Conservation (phyloP, 345 rosid species). For the Gossypium herbaceum region DNA sequence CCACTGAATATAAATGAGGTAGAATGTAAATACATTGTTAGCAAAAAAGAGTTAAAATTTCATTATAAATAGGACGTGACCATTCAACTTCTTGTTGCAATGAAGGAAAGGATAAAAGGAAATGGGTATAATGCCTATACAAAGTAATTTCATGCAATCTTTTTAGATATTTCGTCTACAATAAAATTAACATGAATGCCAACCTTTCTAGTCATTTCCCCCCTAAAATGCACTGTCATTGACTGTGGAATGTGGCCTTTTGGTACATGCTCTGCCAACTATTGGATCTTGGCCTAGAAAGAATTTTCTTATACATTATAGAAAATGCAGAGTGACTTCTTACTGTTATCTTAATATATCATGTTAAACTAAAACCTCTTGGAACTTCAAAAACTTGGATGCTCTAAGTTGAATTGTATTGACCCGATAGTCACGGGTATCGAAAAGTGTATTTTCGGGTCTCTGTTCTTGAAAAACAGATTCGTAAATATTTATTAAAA, state of each 20-base stretch:
- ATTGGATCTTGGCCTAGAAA: slow-evolving; percentile 94
- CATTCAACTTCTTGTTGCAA: neutral
- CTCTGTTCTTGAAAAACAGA: too few species aligned
- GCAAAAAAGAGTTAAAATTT: neutral
- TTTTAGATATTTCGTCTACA: neutral
- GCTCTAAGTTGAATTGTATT: slow-evolving; percentile 65
- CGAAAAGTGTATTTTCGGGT: too few species aligned
- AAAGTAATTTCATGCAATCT: slow-evolving; percentile 5
- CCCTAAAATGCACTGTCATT: slow-evolving; percentile 93
- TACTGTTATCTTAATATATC: neutral
- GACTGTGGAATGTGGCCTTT: slow-evolving; percentile 96
- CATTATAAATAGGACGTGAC: neutral
- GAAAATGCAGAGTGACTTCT: neutral
- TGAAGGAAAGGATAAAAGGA: neutral
- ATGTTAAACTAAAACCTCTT: slow-evolving; percentile 60
- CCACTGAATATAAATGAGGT: slow-evolving; percentile 37
- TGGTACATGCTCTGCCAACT: slow-evolving; percentile 95
- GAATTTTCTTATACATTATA: slow-evolving; percentile 9
- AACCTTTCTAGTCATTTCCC: slow-evolving; percentile 96
- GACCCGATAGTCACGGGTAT: too few species aligned
- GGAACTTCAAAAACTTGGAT: slow-evolving; percentile 91
- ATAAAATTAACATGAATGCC: slow-evolving; percentile 19
- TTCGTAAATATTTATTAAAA: too few species aligned
- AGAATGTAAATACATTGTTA: neutral
- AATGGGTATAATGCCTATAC: neutral